A percentile compares a stretch with the other conserved stretches of the same genome.
Conservation (phyloP, 176 grass and related monocot species). For the Oryza coarctata region DNA sequence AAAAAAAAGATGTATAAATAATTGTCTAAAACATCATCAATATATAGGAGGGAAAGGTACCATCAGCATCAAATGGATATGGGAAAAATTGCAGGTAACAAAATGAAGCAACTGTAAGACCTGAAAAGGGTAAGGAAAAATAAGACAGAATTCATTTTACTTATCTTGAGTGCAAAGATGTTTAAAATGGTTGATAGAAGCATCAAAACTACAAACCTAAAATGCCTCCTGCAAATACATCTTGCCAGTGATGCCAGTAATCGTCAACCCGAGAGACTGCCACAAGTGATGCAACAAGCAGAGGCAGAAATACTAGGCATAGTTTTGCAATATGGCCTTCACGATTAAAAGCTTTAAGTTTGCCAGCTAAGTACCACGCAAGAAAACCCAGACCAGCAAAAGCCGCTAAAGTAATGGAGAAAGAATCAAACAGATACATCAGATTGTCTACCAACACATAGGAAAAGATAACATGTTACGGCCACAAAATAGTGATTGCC, state of each 20-base stretch:
- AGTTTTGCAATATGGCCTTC: slow-evolving; percentile 57
- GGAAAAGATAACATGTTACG: not conserved
- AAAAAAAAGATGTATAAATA: no score
- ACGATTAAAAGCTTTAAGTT: slow-evolving; percentile 54
- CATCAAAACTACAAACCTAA: slow-evolving; percentile 36
- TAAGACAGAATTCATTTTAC: not conserved
- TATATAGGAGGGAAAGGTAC: slow-evolving; percentile 16
- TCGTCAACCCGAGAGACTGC: slow-evolving; percentile 61
- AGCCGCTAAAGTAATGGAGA: slow-evolving; percentile 35
- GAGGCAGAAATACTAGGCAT: slow-evolving; percentile 57
- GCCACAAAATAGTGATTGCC: slow-evolving; percentile 4
- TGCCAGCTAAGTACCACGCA: slow-evolving; percentile 60
- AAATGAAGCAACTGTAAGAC: slow-evolving; percentile 53
- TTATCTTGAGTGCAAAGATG: not conserved
- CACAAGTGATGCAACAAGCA: slow-evolving; percentile 53
- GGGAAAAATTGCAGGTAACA: slow-evolving; percentile 67
- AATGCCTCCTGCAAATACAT: slow-evolving; percentile 52
- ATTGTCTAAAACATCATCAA: not conserved
- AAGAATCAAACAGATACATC: slow-evolving; percentile 2
- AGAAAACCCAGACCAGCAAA: slow-evolving; percentile 62
- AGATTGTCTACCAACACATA: slow-evolving; percentile 1
- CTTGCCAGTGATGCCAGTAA: slow-evolving; percentile 72
- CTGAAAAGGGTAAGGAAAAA: slow-evolving; percentile 36
- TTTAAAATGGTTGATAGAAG: not conserved
- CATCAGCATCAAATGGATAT: slow-evolving; percentile 48